A percentile compares a stretch with the other conserved stretches of the same genome.
Evolutionary conservation across 768 basidiomycete genomes (phyloP).

Genomic region (Artomyces pyxidatus): DNA sequence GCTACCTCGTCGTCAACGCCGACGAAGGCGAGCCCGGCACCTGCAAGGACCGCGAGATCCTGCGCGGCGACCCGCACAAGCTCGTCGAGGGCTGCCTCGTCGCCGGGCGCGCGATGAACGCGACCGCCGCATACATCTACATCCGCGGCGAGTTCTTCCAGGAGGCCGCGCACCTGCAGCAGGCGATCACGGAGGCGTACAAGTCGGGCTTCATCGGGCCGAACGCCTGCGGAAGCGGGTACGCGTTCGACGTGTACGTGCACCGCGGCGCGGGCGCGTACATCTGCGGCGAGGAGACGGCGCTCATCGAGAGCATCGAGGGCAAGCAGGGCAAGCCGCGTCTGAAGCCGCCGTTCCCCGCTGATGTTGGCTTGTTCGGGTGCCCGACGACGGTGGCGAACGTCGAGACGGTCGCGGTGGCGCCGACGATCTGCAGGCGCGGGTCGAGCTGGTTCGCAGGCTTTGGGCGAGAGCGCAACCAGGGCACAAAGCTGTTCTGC

Average conservation of each 20-base stretch:
- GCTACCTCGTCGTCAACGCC: constrained; percentile 96
- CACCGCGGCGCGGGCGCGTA: constrained; percentile 98
- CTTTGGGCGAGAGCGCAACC: constrained; percentile 88
- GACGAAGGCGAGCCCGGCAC: constrained; percentile 99
- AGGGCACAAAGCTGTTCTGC: constrained; percentile 96
- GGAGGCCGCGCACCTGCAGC: constrained; percentile 88
- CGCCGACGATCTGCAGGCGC: constrained; percentile 90
- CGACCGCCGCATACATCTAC: constrained; percentile 98
- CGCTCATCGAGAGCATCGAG: constrained; percentile 92
- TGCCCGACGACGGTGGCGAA: constrained; percentile 97
- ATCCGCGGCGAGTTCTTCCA: constrained; percentile 98
- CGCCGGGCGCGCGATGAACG: constrained; percentile 96
- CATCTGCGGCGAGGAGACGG: constrained; percentile 98
- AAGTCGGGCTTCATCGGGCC: constrained; percentile 81
- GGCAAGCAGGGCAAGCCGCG: constrained; percentile 98
- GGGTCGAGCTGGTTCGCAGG: constrained; percentile 86
- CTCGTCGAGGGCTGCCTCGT: constrained; percentile 97
- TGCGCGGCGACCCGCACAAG: constrained; percentile 97
- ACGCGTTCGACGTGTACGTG: constrained; percentile 96
- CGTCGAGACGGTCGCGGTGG: constrained; percentile 97
- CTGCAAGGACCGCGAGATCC: constrained; percentile 97
- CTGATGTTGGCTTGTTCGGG: constrained; percentile 95
- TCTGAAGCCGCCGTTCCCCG: constrained; percentile 97
- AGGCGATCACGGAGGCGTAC: constrained; percentile 95
- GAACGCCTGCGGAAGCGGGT: constrained; percentile 87